Conservation (phyloP, 805 yeast species). For the Candida oleophila region DNA sequence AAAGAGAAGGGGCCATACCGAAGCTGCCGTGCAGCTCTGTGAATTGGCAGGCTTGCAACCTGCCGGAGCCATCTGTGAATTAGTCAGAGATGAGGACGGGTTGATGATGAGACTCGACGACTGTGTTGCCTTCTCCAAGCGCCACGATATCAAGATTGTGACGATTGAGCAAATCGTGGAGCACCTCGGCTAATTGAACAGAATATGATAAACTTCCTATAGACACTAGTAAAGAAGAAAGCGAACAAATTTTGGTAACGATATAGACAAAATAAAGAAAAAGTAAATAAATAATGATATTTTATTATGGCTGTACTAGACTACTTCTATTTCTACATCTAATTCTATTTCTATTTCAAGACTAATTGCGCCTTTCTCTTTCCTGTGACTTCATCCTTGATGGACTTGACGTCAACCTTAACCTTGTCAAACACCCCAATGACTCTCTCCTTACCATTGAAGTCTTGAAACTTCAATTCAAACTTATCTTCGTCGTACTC, state of each 20-base stretch:
- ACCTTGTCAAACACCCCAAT: slow-evolving; percentile 83
- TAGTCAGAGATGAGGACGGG: slow-evolving; percentile 91
- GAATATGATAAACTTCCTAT: too few relatives aligned
- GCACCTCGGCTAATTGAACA: slow-evolving; percentile 38
- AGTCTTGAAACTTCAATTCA: slow-evolving; percentile 57
- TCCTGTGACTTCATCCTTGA: slow-evolving; percentile 83
- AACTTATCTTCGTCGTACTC: slow-evolving; percentile 75
- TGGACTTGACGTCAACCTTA: slow-evolving; percentile 75
- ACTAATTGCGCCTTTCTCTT: slow-evolving; percentile 86
- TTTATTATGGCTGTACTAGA: not conserved
- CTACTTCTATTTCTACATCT: not conserved
- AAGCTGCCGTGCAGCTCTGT: slow-evolving; percentile 91
- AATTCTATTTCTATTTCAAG: slow-evolving; percentile 37
- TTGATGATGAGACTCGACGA: slow-evolving; percentile 92
- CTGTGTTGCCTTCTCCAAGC: slow-evolving; percentile 66
- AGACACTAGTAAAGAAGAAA: not conserved
- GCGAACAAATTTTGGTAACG: not conserved
- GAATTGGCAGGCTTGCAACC: slow-evolving; percentile 73
- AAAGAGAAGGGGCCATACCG: slow-evolving; percentile 92
- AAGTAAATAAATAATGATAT: not conserved
- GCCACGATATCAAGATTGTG: slow-evolving; percentile 65
- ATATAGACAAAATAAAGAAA: not conserved
- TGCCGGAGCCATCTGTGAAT: slow-evolving; percentile 90
- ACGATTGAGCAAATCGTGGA: slow-evolving; percentile 74
- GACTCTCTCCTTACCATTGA: slow-evolving; percentile 43